phyloP scores from a whole-genome alignment of 768 basidiomycete genomes.

The Trametes sanguinea region DNA sequence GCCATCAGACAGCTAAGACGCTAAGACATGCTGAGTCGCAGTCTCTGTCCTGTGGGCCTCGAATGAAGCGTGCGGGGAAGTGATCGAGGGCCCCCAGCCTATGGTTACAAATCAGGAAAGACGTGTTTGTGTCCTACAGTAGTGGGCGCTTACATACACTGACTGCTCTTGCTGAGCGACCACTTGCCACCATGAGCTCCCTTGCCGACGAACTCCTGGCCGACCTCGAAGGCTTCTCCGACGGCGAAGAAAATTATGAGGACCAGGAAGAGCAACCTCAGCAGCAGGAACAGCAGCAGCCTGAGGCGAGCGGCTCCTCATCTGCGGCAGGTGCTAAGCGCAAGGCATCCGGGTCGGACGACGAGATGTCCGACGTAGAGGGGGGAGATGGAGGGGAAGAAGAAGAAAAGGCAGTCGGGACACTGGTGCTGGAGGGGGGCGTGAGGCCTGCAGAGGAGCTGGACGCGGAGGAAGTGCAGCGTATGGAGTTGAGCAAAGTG shows the following conservation, averaged over 20 bases:
- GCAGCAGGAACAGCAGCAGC: constrained; percentile 31
- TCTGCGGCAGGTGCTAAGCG: constrained; percentile 51
- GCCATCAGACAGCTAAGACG: no score
- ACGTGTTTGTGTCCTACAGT: not conserved
- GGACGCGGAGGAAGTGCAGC: constrained; percentile 90
- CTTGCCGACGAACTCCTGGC: constrained; percentile 92
- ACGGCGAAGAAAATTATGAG: constrained; percentile 51
- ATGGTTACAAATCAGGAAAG: constrained; percentile 3
- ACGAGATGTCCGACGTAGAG: constrained; percentile 56
- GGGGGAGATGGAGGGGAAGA: constrained; percentile 45
- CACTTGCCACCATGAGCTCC: constrained; percentile 56
- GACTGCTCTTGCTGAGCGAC: not conserved
- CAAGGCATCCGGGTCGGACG: constrained; percentile 60
- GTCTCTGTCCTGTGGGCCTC: no score
- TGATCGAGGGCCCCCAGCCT: not conserved
- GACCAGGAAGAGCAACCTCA: constrained; percentile 44
- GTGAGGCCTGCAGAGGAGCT: constrained; percentile 94
- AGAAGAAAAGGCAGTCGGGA: constrained; percentile 44
- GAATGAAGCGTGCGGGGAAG: no score
- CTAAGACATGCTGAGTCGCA: no score
- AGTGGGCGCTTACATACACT: not conserved
- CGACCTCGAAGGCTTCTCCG: constrained; percentile 86
- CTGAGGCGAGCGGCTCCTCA: constrained; percentile 34
- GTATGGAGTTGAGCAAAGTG: constrained; percentile 85
- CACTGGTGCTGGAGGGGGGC: constrained; percentile 82